Evolutionary conservation across 164 flowering plant species (phyloP).

Genomic region (Akebia trifoliata): DNA sequence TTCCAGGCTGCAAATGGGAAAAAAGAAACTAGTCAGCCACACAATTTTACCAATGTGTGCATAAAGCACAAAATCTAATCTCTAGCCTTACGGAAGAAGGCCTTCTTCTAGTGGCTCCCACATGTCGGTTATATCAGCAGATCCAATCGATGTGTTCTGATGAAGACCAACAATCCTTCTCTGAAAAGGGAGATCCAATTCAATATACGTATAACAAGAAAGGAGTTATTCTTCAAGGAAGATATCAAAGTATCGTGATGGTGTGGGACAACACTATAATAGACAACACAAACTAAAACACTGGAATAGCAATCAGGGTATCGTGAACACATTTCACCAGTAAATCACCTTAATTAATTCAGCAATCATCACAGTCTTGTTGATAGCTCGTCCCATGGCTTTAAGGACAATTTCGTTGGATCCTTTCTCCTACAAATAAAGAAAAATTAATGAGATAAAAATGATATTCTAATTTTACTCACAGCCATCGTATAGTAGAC

Average conservation of each 20-base stretch:
- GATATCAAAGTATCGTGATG: too few species aligned
- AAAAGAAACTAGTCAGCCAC: too few species aligned
- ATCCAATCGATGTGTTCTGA: conserved; percentile 53
- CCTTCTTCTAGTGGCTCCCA: conserved; percentile 72
- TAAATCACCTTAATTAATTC: conserved; percentile 59
- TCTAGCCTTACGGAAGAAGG: conserved; percentile 46
- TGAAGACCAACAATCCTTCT: conserved; percentile 59
- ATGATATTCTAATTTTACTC: too few species aligned
- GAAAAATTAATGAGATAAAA: too few species aligned
- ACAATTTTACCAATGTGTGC: background rate
- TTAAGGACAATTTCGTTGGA: conserved; percentile 49
- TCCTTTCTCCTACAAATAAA: conserved; percentile 34
- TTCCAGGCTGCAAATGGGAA: conserved; percentile 45
- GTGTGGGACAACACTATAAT: too few species aligned
- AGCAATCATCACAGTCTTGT: conserved; percentile 61
- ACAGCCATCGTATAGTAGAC: too few species aligned
- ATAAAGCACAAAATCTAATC: background rate
- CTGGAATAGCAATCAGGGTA: too few species aligned
- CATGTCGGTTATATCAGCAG: conserved; percentile 49
- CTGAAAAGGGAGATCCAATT: conserved; percentile 19
- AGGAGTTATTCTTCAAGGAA: background rate
- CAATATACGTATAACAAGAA: background rate
- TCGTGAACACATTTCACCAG: too few species aligned
- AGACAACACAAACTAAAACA: too few species aligned
- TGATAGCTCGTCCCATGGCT: conserved; percentile 76